Evolutionary conservation across 208 protist species (phyloP), one percentile per base, ranked within the genome.

Genomic region (Crithidia acanthocephali): DNA sequence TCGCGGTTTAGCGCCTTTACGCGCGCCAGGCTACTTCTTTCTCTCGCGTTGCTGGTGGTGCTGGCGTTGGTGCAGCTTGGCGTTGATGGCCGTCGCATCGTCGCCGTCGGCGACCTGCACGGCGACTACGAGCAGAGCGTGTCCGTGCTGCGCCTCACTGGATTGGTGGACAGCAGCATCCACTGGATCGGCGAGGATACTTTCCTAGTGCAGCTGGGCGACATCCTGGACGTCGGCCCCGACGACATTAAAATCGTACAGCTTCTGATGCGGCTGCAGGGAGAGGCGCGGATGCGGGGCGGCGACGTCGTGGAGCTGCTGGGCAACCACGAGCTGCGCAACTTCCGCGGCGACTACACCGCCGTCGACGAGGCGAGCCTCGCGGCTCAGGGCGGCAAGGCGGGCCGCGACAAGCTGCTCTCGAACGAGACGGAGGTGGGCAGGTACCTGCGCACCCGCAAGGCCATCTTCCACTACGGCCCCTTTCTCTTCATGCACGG

Each of bases 261-360:
- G 47, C 68, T 97, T 18, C 82, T 97, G 44, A 94, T 94, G 86
- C 81, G 75, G 40, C 77, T 98, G 33, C 79, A 87, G 58, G 71
- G 72, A 48, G 74, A 95, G 69, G 91, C 92, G 27, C 68, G 67
- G 22, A 68, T 57, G 20, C 80, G 69, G 15, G 93, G 92, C 30
- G 95, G 95, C 27, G 79, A 94, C 68, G 86, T 97, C 22, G 70
- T 93, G 35, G 72, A 94, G 70, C 78, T 98, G 76, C 77, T 98
- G 15, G 93, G 95, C 52, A 98, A 97, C 65, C 93, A 98, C 72
- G 95, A 98, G 76, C 68, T 97, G 40, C 84, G 93, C 50, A 97
- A 97, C 80, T 85, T 97, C 63, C 56, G 84, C 10, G 92, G 93
- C 27, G 88, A 95, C 72, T 94, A 87, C 70, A 76, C 28, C 15